A percentile compares a stretch with the other conserved stretches of the same genome.
These are phyloP conservation scores for Mollisiaceae sp. DNA, from an alignment of 2,329 filamentous ascomycete genomes.

Conservation along the genomic window DNA sequence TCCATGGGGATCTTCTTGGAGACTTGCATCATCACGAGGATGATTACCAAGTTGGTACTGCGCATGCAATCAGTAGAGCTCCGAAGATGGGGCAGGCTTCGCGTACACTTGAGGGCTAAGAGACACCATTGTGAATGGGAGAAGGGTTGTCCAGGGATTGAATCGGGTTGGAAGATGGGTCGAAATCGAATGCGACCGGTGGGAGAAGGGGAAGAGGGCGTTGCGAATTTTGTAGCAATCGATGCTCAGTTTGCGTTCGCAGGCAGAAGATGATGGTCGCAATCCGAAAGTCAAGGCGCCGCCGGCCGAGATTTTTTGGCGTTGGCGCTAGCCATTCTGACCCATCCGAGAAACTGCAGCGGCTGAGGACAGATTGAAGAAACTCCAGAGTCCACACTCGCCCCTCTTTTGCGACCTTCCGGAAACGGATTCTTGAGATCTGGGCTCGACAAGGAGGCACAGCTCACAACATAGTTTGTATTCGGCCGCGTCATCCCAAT, in stretches of 20 bases:
- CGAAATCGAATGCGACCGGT: conserved; percentile 32
- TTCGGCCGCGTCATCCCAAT: too few relatives aligned
- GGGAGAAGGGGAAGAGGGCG: background rate
- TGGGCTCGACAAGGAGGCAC: background rate
- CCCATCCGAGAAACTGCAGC: background rate
- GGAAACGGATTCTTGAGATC: background rate
- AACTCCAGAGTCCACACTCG: background rate
- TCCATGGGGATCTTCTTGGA: conserved; percentile 96
- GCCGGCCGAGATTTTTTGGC: conserved; percentile 10
- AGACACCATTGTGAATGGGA: conserved; percentile 58
- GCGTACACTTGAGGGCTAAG: conserved; percentile 70
- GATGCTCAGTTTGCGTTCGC: conserved; percentile 6
- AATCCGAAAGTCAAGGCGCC: background rate
- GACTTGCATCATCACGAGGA: conserved; percentile 90
- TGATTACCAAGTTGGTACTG: conserved; percentile 92
- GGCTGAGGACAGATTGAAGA: conserved; percentile 20
- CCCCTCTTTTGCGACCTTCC: background rate
- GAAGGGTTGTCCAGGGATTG: background rate
- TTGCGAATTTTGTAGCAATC: conserved; percentile 2
- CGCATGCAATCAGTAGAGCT: conserved; percentile 31
- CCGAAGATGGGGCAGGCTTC: conserved; percentile 14
- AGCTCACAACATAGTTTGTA: too few relatives aligned
- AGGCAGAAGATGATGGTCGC: conserved; percentile 7
- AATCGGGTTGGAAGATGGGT: background rate
- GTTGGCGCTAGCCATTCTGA: conserved; percentile 6